Base-by-base conservation (phyloP, 768 basidiomycete genomes). In the Phallus indusiatus region DNA sequence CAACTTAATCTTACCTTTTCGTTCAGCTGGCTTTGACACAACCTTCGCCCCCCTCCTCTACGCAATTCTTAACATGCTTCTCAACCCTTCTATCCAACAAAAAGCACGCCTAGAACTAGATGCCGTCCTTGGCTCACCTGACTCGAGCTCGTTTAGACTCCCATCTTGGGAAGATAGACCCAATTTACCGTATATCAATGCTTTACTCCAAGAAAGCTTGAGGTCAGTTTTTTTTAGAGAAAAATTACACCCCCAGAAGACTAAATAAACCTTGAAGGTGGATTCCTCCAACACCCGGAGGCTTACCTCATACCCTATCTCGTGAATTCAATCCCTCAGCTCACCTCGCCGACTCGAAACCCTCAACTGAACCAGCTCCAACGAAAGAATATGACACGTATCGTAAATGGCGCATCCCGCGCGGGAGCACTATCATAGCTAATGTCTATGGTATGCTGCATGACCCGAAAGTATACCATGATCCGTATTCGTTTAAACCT, bases 91-190 rank as follows among this genome's bases (percentile, higher is more conserved):
- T n/a, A 46, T 66, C 9, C 64, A 64, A 33, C 33, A 36, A 14
- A 53, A 35, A n/a, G 64, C 64, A 12, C 64, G 63, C 21, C 49
- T 42, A 3, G 63, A 65, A 47, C 51, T 65, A 22, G 64, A 65
- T 50, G 10, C 52, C 17, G 53, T 65, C 9, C 52, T 64, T 5
- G 59, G 62, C 22, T n/a, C 46, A 1, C 20, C 22, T 10, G 17
- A 24, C 9, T 28, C 18, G 16, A 24, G 16, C 20, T 14, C 21
- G 14, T 57, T 50, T 47, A 20, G 65, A 8, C 65, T 65, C 14
- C 65, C 65, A 2, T 47, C 57, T 1, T 33, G 56, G 28, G 55
- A 34, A 18, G 62, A 63, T 47, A 46, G 55, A 20, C 42, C 28
- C 17, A 14, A 57, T 33, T 46, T 63, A 10, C 62, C 62, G 16